Evolutionary conservation across 2,329 filamentous ascomycete species (phyloP), one percentile per base, ranked within the genome.

Genomic region (Epichloe uncinata): DNA sequence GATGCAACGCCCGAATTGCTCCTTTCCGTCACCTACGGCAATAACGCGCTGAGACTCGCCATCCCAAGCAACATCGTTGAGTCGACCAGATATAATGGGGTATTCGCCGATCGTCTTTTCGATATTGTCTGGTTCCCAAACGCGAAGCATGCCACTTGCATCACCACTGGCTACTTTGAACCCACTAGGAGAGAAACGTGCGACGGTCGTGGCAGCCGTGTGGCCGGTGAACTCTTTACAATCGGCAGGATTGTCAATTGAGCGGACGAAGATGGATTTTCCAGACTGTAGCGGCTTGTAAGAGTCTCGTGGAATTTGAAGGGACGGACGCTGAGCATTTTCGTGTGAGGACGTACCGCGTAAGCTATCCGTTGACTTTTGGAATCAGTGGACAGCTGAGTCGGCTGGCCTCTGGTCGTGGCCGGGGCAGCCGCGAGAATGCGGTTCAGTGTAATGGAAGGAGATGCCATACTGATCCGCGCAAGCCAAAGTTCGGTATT

Each of bases 61-160:
- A 61, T 97, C 93, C 90, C 93, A 98, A 1, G 89, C 91, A 56
- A 98, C 81, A 65, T 98, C 93, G 64, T 95, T 95, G 69, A 98
- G 91, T 49, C 87, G 84, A 12, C 93, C 93, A 35, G 87, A 89
- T 61, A 97, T 90, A 68, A 97, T 96, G 62, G 82, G 78, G 69
- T 95, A 97, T 68, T 97, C 91, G 57, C 90, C 87, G 68, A 94
- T 95, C 43, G 88, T 95, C 61, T 84, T 87, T 49, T 76, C 74
- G 43, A 89, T 89, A 58, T 88, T 87, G 50, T 91, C 84, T 12
- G 86, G 82, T 66, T 97, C 91, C 93, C 93, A 98, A 4, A 98
- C 86, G 55, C 87, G 81, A 41, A 98, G 88, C 42, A 80, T 77
- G 47, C 93, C 93, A 1, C 84, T 81, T 12, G 81, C 79, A 70